Conservation (phyloP, 2,329 filamentous ascomycete genomes). For the Cladophialophora carrionii region DNA sequence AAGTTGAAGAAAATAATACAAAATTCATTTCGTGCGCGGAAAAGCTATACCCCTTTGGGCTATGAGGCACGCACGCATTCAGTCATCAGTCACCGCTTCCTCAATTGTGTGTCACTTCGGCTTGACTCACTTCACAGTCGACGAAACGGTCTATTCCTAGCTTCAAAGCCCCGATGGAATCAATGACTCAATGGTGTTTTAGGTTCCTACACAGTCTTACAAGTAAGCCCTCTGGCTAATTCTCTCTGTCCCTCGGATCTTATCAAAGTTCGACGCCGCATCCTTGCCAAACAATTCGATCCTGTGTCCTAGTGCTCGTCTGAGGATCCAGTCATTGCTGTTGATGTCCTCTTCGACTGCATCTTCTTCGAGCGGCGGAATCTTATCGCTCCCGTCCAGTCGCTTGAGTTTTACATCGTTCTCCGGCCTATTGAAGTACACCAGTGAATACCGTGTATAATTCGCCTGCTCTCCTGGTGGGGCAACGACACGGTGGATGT, state of each 20-base stretch:
- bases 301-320: conserved; percentile 45
- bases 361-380: conserved; percentile 42
- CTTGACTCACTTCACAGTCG: conserved; percentile 3
- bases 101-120: too few relatives aligned
- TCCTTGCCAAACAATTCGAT: conserved; percentile 33
- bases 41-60: conserved; percentile 26
- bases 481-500: conserved; percentile 56
- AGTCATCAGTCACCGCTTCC: neutral
- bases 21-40: conserved; percentile 30
- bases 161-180: neutral
- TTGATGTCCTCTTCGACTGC: conserved; percentile 45
- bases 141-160: neutral
- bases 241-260: conserved; percentile 33
- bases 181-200: neutral
- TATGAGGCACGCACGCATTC: neutral
- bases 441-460: conserved; percentile 55
- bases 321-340: conserved; percentile 49
- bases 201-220: conserved; percentile 5
- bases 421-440: conserved; percentile 59
- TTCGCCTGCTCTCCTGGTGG: conserved; percentile 55
- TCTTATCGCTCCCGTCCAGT: conserved; percentile 44
- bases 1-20: conserved; percentile 19
- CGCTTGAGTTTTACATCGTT: conserved; percentile 52
- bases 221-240: conserved; percentile 36
- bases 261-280: conserved; percentile 34